These are phyloP conservation scores for Dryadomyces sulphureus DNA, from an alignment of 2,329 filamentous ascomycete species.

Conservation along the genomic window DNA sequence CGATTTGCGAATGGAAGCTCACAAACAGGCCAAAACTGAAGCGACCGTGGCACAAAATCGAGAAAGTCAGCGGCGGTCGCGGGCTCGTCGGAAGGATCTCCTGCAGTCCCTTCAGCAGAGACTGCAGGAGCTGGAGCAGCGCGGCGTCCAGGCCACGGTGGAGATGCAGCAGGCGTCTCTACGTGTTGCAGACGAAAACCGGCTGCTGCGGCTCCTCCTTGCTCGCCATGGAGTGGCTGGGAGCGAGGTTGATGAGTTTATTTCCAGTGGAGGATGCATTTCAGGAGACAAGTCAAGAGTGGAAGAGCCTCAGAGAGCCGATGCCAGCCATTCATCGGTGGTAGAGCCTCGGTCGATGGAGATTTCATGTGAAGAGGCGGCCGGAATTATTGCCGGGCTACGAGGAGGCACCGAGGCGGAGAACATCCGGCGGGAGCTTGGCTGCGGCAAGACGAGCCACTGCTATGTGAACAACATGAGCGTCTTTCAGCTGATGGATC, in stretches of 20 bases:
- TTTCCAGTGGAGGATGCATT: neutral
- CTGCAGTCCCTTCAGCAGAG: slow-evolving; percentile 30
- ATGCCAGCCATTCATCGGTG: neutral
- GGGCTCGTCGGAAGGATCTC: slow-evolving; percentile 34
- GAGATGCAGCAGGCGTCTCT: slow-evolving; percentile 40
- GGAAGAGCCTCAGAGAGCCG: neutral
- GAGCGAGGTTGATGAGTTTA: neutral
- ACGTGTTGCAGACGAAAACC: slow-evolving; percentile 33
- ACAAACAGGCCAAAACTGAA: slow-evolving; percentile 2
- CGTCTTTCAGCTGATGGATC: neutral
- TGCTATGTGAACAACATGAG: neutral
- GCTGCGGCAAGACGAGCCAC: neutral
- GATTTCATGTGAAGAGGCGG: slow-evolving; percentile 17
- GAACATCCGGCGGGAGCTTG: slow-evolving; percentile 5
- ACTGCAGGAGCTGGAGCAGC: slow-evolving; percentile 31
- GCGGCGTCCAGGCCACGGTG: slow-evolving; percentile 30
- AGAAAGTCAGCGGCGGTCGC: slow-evolving; percentile 38
- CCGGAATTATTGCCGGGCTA: slow-evolving; percentile 14
- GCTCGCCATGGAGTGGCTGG: slow-evolving; percentile 2
- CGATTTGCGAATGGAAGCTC: neutral
- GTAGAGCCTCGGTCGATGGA: neutral
- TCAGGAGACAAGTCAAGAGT: neutral
- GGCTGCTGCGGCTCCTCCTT: slow-evolving; percentile 21
- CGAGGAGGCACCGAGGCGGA: slow-evolving; percentile 12
- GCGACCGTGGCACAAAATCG: slow-evolving; percentile 13